A percentile compares a stretch with the other conserved stretches of the same genome.
phyloP scores from a whole-genome alignment of 192 early-diverging fungal genomes.

The Cladochytrium replicatum region DNA sequence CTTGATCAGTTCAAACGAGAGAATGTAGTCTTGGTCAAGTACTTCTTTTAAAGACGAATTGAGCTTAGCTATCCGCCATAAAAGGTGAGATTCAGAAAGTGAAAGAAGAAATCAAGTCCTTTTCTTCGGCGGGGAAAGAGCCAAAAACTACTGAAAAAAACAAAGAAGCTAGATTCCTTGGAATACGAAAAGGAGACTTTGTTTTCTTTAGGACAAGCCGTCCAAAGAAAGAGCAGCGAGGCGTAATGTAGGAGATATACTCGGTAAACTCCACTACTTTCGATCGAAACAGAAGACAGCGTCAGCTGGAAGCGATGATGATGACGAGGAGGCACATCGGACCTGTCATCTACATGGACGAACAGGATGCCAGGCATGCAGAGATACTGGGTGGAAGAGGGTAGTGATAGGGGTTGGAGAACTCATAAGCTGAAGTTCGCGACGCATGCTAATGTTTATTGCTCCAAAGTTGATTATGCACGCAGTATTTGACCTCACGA shows the following conservation, averaged over 20 bases:
- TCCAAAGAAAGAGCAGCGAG: slow-evolving; percentile 16
- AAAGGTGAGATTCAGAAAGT: slow-evolving; percentile 53
- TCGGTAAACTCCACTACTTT: slow-evolving; percentile 48
- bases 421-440: slow-evolving; percentile 64
- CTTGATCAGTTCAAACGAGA: too few relatives aligned
- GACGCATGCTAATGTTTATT: slow-evolving; percentile 35
- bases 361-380: slow-evolving; percentile 59
- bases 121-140: slow-evolving; percentile 15
- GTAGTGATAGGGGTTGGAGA: slow-evolving; percentile 63
- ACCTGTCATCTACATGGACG: slow-evolving; percentile 61
- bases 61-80: slow-evolving; percentile 8
- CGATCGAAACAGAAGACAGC: slow-evolving; percentile 34
- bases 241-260: slow-evolving; percentile 12
- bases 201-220: slow-evolving; percentile 12
- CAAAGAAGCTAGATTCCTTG: too few relatives aligned
- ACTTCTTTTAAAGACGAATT: slow-evolving; percentile 7
- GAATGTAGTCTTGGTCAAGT: too few relatives aligned
- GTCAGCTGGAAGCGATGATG: slow-evolving; percentile 1
- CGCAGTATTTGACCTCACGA: slow-evolving; percentile 19
- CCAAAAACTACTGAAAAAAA: slow-evolving; percentile 21
- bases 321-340: slow-evolving; percentile 15
- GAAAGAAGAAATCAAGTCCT: slow-evolving; percentile 47
- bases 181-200: slow-evolving; percentile 12
- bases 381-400: slow-evolving; percentile 31
- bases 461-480: slow-evolving; percentile 39